phyloP scores from a whole-genome alignment of 208 protist species.

The Trypanosoma brucei region DNA sequence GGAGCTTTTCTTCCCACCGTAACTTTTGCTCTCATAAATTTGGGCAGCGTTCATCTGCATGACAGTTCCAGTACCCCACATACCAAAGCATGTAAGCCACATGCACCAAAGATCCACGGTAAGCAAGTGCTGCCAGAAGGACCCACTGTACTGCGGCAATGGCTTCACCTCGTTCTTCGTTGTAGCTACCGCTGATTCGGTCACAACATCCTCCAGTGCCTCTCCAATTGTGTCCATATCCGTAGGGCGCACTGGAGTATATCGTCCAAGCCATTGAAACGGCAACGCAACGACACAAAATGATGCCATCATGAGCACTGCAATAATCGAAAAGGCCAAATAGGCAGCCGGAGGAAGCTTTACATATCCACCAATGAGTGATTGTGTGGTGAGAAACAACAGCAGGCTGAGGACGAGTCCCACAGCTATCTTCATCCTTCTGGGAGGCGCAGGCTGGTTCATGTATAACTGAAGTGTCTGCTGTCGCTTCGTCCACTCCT shows the following conservation, averaged over 20 bases:
- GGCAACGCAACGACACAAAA: conserved; percentile 1
- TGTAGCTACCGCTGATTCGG: conserved; percentile 20
- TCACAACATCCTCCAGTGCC: neutral
- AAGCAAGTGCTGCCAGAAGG: conserved; percentile 69
- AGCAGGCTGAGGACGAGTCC: neutral
- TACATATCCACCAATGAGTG: neutral
- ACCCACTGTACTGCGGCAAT: conserved; percentile 45
- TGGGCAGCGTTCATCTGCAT: conserved; percentile 74
- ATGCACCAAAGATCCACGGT: conserved; percentile 66
- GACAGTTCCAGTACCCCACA: conserved; percentile 68
- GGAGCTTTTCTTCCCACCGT: conserved; percentile 30
- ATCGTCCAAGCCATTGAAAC: neutral
- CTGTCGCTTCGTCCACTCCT: neutral
- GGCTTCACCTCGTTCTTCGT: conserved; percentile 33
- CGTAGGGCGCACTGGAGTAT: conserved; percentile 1
- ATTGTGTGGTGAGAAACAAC: conserved; percentile 3
- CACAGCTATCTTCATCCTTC: neutral
- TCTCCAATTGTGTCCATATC: conserved; percentile 4
- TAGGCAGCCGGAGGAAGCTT: neutral
- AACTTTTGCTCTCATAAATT: conserved; percentile 63
- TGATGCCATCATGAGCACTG: neutral
- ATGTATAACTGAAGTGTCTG: conserved; percentile 2
- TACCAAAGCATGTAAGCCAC: conserved; percentile 60
- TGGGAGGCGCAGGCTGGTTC: neutral
- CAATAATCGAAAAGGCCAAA: neutral